Evolutionary conservation across 2,329 filamentous ascomycete species (phyloP).

Genomic region (Venturia effusa): DNA sequence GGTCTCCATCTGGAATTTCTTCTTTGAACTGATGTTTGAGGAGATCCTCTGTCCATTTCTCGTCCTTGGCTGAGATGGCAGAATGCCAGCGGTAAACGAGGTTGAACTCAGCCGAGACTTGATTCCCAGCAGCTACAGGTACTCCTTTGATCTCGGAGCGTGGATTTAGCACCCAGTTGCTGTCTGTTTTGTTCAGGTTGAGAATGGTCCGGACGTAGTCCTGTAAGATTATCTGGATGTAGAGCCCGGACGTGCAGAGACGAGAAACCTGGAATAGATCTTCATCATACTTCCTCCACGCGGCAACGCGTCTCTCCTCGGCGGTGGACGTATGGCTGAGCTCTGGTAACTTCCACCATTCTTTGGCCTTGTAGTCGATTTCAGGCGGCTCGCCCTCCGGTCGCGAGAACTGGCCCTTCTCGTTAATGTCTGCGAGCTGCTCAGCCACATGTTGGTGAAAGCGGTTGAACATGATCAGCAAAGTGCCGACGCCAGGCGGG

Average conservation of each 20-base stretch:
- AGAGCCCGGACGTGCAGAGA: constrained; percentile 41
- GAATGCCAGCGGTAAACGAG: constrained; percentile 83
- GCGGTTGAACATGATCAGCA: constrained; percentile 56
- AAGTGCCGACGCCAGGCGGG: constrained; percentile 55
- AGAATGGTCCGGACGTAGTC: constrained; percentile 45
- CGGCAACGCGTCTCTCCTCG: constrained; percentile 7
- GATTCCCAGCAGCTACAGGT: constrained; percentile 65
- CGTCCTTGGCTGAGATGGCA: constrained; percentile 62
- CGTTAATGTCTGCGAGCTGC: constrained; percentile 76
- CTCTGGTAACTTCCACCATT: constrained; percentile 15
- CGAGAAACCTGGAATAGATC: constrained; percentile 42
- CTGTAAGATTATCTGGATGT: constrained; percentile 42
- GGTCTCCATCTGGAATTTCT: constrained; percentile 30
- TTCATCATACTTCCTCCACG: constrained; percentile 30
- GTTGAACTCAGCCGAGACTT: constrained; percentile 82
- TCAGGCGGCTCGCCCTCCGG: constrained; percentile 32
- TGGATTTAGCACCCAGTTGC: constrained; percentile 73
- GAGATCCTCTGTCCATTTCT: constrained; percentile 62
- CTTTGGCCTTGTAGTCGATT: constrained; percentile 6
- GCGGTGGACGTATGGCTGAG: background rate
- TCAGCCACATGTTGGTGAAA: constrained; percentile 82
- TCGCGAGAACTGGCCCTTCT: constrained; percentile 64
- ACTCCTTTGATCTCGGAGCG: constrained; percentile 56
- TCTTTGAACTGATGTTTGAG: constrained; percentile 26
- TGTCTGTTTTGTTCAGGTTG: constrained; percentile 56